Percentiles rank a stretch among this genome's conserved stretches.
These are phyloP conservation scores for Exophiala dermatitidis DNA, from an alignment of 2,329 filamentous ascomycete genomes.

Conservation along the genomic window DNA sequence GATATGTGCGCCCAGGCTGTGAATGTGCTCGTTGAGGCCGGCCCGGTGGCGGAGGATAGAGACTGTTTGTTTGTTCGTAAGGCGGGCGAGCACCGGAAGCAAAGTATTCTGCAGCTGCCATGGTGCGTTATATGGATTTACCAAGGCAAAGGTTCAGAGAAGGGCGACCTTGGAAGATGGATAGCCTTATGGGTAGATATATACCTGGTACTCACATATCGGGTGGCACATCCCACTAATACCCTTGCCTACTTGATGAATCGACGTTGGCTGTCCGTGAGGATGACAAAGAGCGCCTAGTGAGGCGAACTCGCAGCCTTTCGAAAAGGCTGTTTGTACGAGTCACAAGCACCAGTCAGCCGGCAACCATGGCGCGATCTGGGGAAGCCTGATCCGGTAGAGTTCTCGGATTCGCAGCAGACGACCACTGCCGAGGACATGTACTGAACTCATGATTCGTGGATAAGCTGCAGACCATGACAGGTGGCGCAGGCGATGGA, in stretches of 20 bases:
- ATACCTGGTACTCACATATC: too few relatives aligned
- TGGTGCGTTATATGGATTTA: not conserved
- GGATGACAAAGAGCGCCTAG: conserved; percentile 14
- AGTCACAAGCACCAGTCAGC: conserved; percentile 22
- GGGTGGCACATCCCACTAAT: too few relatives aligned
- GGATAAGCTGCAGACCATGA: not conserved
- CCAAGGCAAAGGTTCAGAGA: not conserved
- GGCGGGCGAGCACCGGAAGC: conserved; percentile 14
- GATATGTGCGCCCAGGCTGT: conserved; percentile 6
- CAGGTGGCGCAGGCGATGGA: conserved; percentile 6
- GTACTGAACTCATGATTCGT: conserved; percentile 5
- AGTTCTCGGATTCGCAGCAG: not conserved
- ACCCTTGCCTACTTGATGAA: too few relatives aligned
- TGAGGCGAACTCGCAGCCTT: conserved; percentile 11
- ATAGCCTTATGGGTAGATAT: too few relatives aligned
- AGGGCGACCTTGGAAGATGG: not conserved
- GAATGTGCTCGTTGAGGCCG: conserved; percentile 16
- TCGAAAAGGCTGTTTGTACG: conserved; percentile 2
- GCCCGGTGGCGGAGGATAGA: conserved; percentile 9
- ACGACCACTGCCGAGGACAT: not conserved
- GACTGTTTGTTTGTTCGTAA: conserved; percentile 11
- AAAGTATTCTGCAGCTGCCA: conserved; percentile 27
- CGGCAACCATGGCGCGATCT: conserved; percentile 5
- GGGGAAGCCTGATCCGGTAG: not conserved
- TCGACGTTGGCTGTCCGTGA: not conserved